These are phyloP conservation scores for Diaporthe citri DNA, from an alignment of 2,329 filamentous ascomycete genomes.

Conservation along the genomic window DNA sequence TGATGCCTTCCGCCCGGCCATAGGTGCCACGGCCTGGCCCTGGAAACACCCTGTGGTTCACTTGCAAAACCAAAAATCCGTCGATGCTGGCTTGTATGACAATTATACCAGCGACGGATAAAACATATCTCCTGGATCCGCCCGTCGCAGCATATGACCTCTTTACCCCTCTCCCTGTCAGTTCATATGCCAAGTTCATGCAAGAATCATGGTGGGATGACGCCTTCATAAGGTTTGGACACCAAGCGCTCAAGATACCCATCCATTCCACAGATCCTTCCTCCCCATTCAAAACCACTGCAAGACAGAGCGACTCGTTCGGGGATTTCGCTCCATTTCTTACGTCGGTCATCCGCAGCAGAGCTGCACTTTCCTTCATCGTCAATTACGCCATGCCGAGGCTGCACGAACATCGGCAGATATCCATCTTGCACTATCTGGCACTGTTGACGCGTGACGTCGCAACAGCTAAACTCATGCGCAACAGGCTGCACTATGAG, in stretches of 20 bases:
- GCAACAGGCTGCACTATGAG: slow-evolving; percentile 1
- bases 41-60: neutral
- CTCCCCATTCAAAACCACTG: neutral
- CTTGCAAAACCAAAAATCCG: neutral
- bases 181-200: neutral
- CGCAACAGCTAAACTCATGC: neutral
- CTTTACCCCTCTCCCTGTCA: neutral
- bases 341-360: neutral
- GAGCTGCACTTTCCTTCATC: neutral
- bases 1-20: neutral
- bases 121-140: neutral
- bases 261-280: neutral
- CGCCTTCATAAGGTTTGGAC: neutral
- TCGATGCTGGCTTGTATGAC: neutral
- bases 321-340: neutral
- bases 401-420: neutral
- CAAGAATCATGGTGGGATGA: neutral
- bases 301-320: accelerated
- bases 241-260: neutral
- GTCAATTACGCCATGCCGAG: neutral
- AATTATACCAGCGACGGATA: neutral
- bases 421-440: neutral
- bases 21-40: neutral
- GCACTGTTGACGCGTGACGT: neutral
- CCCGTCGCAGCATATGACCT: neutral